Conservation (phyloP, 768 basidiomycete genomes). For the Boletus patriciae region DNA sequence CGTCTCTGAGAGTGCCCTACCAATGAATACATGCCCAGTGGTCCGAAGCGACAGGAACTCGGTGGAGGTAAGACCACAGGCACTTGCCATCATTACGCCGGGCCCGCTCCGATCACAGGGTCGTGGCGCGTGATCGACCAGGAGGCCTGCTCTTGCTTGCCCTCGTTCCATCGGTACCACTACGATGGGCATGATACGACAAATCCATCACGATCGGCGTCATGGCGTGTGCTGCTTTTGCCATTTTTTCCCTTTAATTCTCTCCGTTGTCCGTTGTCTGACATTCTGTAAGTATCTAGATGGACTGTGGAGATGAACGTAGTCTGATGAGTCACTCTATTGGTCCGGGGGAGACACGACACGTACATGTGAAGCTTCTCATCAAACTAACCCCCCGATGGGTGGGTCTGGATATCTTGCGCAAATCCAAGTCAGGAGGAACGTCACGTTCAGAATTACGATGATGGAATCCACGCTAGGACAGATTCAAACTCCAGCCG, state of each 20-base stretch:
- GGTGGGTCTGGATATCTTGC: neutral
- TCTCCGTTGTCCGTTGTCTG: neutral
- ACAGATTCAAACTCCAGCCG: neutral
- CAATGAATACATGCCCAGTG: neutral
- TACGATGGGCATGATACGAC: too few relatives aligned
- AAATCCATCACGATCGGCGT: neutral
- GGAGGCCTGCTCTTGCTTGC: neutral
- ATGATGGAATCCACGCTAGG: neutral
- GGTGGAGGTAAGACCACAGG: neutral
- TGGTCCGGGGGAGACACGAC: neutral
- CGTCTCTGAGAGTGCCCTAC: neutral
- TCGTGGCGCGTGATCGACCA: neutral
- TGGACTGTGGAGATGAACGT: neutral
- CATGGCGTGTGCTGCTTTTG: neutral
- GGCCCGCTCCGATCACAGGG: neutral
- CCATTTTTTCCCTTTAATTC: too few relatives aligned
- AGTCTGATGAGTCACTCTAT: too few relatives aligned
- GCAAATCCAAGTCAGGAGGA: neutral
- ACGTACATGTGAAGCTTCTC: too few relatives aligned
- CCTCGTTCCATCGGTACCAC: constrained; percentile 2
- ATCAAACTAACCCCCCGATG: too few relatives aligned
- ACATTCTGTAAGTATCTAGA: neutral
- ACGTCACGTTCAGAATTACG: neutral
- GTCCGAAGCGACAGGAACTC: neutral
- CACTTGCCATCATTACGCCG: neutral